These are phyloP conservation scores for Dissophora globulifera DNA, from an alignment of 192 early-diverging fungal genomes.

Conservation along the genomic window DNA sequence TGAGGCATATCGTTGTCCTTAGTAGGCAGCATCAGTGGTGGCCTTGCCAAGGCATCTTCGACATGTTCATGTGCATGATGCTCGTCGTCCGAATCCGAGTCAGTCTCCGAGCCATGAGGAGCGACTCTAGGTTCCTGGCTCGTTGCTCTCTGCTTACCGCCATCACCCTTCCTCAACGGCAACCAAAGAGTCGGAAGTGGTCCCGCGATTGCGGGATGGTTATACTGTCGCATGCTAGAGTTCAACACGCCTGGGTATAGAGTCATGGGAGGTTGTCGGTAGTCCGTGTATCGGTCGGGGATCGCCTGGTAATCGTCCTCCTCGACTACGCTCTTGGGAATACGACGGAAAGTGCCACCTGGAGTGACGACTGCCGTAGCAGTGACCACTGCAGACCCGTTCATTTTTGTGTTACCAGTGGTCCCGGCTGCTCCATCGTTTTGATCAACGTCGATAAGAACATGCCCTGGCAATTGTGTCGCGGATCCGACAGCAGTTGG, in stretches of 20 bases:
- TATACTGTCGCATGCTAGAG: constrained; percentile 73
- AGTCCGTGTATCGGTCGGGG: constrained; percentile 76
- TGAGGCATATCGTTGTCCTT: constrained; percentile 27
- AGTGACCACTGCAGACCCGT: not conserved
- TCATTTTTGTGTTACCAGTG: not conserved
- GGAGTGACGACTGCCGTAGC: constrained; percentile 14
- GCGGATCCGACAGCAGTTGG: constrained; percentile 10
- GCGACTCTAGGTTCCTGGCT: constrained; percentile 22
- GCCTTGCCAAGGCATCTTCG: constrained; percentile 24
- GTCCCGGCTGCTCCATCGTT: not conserved
- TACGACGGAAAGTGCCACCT: constrained; percentile 6
- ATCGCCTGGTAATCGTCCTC: constrained; percentile 72
- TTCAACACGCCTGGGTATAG: constrained; percentile 77
- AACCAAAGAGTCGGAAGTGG: constrained; percentile 78
- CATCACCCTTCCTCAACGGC: constrained; percentile 61
- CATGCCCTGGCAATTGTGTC: constrained; percentile 18
- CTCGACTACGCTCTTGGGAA: constrained; percentile 57
- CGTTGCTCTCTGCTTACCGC: not conserved
- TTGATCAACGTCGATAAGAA: constrained; percentile 15
- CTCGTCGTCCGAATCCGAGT: constrained; percentile 22
- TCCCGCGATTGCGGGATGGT: constrained; percentile 72
- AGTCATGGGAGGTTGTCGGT: constrained; percentile 76
- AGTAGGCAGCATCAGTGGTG: constrained; percentile 34
- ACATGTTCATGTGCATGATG: constrained; percentile 29
- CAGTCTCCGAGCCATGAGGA: not conserved